phyloP scores from a whole-genome alignment of 202 grass and related monocot species.

The Cymbopogon flexuosus region DNA sequence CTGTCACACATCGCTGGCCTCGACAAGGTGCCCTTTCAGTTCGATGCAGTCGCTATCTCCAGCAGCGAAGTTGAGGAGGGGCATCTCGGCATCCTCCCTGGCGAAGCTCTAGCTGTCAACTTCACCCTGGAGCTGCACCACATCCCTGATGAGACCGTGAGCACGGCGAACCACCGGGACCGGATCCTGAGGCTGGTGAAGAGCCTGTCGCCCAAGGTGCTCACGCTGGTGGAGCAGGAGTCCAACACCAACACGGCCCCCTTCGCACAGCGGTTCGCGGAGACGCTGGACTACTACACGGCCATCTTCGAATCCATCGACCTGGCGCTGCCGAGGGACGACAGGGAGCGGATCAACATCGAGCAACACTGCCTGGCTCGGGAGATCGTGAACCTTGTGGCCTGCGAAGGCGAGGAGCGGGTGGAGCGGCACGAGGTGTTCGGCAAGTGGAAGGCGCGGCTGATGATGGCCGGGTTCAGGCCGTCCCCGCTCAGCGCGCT shows the following conservation, averaged over 20 bases:
- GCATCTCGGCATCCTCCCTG: constrained; percentile 49
- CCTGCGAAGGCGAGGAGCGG: constrained; percentile 79
- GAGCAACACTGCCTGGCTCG: constrained; percentile 91
- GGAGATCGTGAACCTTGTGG: constrained; percentile 83
- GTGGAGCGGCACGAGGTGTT: constrained; percentile 77
- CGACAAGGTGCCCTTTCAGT: constrained; percentile 82
- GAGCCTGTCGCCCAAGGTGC: constrained; percentile 64
- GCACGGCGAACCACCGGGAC: constrained; percentile 82
- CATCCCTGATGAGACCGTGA: constrained; percentile 76
- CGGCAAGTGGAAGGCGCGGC: constrained; percentile 82
- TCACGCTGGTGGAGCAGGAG: constrained; percentile 90
- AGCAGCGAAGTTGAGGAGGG: constrained; percentile 38
- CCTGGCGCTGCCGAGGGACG: constrained; percentile 48
- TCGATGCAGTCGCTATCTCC: constrained; percentile 42
- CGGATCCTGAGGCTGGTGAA: constrained; percentile 73
- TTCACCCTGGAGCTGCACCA: constrained; percentile 93
- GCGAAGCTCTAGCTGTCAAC: constrained; percentile 74
- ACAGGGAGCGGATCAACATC: constrained; percentile 75
- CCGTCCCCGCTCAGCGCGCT: constrained; percentile 67
- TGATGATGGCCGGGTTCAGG: constrained; percentile 80
- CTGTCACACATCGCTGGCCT: constrained; percentile 58
- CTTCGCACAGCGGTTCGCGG: constrained; percentile 64
- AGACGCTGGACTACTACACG: constrained; percentile 81
- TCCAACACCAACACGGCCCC: constrained; percentile 82
- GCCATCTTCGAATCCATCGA: constrained; percentile 92